Evolutionary conservation across 257 asterid genomes (phyloP), one percentile per base, ranked within the genome.

Genomic region (Nicotiana tabacum): DNA sequence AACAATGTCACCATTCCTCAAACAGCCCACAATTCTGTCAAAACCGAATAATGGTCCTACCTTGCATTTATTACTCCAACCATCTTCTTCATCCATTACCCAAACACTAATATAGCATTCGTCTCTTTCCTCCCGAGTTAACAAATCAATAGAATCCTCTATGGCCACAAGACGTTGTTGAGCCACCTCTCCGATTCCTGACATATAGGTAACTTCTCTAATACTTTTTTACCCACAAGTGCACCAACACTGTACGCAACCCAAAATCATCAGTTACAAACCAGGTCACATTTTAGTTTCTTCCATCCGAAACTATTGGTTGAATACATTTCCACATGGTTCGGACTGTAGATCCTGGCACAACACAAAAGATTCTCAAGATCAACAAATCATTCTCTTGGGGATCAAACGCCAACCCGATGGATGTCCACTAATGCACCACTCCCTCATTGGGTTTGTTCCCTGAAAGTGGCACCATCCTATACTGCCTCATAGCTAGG

Each of bases 1-100:
- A 29, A 78, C 68, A 78, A 78, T 58, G 9, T 58, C 57, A 58
- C 82, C 82, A 33, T 78, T 57, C 68, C 82, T 29, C 17, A 48
- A 27, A 78, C 67, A 58, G 27, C 69, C 48, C 32, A 78, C 29
- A 17, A 78, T 66, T 78, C 37, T 78, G 15, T n/a, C 30, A 10
- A 78, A 64, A 4, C 57, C 64, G 6, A 32, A 10, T 1, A 57
- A 8, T 4, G 37, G 82, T 46, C 69, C 82, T 6, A 78, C 10
- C 2, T 3, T 15, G 18, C 39, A 30, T 33, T 17, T 78, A 35
- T 33, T 57, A 3, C 69, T 57, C 82, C 82, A 78, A 78, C 33
- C 32, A 32, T 10, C 24, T 21, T 30, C 30, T 7, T 33, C 82
- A 57, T 78, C 69, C 69, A 58, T 17, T 33, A 16, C 3, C 82